Percentiles rank a stretch among this genome's conserved stretches.
These are phyloP conservation scores for Takashimella tepidaria DNA, from an alignment of 1,284 basidiomycete genomes.

Conservation along the genomic window DNA sequence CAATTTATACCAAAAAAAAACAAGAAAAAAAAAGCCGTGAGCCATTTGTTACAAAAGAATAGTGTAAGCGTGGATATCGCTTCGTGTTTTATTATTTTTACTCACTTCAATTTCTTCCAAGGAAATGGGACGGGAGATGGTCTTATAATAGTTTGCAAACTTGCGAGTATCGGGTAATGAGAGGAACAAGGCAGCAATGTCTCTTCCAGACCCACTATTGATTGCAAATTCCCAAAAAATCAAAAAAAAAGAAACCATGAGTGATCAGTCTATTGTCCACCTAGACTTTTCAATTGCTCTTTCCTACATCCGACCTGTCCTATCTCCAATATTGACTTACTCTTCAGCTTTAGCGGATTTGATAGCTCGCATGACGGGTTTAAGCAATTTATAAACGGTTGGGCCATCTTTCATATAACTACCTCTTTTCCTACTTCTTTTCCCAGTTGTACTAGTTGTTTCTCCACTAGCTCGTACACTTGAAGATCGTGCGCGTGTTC, in stretches of 20 bases:
- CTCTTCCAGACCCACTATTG: constrained; percentile 55
- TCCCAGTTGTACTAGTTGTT: constrained; percentile 9
- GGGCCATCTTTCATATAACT: constrained; percentile 42
- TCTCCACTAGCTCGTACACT: constrained; percentile 1
- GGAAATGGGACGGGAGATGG: constrained; percentile 77
- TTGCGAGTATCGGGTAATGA: constrained; percentile 67
- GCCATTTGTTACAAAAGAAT: too few species aligned
- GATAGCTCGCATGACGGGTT: constrained; percentile 39
- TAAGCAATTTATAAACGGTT: constrained; percentile 44
- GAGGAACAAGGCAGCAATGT: constrained; percentile 67
- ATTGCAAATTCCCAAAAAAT: not conserved
- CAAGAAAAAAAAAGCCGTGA: not conserved
- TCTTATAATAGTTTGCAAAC: constrained; percentile 89
- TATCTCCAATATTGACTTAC: constrained; percentile 20
- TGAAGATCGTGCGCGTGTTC: constrained; percentile 12
- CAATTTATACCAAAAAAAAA: constrained; percentile 19
- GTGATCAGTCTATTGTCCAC: constrained; percentile 1
- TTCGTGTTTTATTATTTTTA: too few species aligned
- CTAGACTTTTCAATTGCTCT: too few species aligned
- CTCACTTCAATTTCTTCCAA: constrained; percentile 76
- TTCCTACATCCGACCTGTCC: too few species aligned
- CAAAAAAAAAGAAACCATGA: not conserved
- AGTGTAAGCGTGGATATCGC: too few species aligned
- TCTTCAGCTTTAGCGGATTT: constrained; percentile 35
- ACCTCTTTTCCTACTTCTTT: constrained; percentile 26